Base-by-base conservation (phyloP, 2,329 filamentous ascomycete species). In the Paecilomyces variotii region DNA sequence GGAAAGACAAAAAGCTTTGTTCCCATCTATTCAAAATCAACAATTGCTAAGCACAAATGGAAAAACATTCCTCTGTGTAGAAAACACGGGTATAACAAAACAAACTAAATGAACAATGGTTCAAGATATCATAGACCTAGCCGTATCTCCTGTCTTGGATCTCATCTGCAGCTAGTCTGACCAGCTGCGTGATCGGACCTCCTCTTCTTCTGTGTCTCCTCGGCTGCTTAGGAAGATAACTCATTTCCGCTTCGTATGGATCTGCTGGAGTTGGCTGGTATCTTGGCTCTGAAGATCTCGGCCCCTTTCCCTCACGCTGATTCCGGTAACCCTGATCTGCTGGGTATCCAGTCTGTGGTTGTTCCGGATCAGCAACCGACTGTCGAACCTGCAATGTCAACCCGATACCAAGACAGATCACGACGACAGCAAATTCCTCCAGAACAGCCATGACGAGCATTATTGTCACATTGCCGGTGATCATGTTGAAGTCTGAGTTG, bases 361-460 rank as follows among this genome's bases (percentile, higher is more conserved):
- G n/a, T 9, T 45, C 39, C 12, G 7, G 2, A 24, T n/a, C n/a
- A 4, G 39, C 7, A 19, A 14, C 39, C 19, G 26, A 27, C 4
- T 51, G 57, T 25, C 59, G 59, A 14, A 61, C 57, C 6, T 60
- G 60, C 26, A 66, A 55, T 34, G 63, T 64, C 12, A 70, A 51
- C 25, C 68, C 67, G 10, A 60, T 61, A 3, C 59, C 39, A n/a
- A 68, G 61, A 50, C 70, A 70, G 10, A 69, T 62, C 26, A 67
- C 53, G 27, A 71, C 68, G 26, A 71, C 63, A 3, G 68, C 19
- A 49, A 72, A 66, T 56, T 73, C 72, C 54, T 71, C 68, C 2
- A 71, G 10, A 0, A 69, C 59, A 35, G 65, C 64, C 70, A 72
- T 72, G 50, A 68, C 66, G 4, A 72, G 52, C 50, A 66, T 61